Evolutionary conservation across 2,329 filamentous ascomycete species (phyloP).

Genomic region (Macrophomina phaseolina): DNA sequence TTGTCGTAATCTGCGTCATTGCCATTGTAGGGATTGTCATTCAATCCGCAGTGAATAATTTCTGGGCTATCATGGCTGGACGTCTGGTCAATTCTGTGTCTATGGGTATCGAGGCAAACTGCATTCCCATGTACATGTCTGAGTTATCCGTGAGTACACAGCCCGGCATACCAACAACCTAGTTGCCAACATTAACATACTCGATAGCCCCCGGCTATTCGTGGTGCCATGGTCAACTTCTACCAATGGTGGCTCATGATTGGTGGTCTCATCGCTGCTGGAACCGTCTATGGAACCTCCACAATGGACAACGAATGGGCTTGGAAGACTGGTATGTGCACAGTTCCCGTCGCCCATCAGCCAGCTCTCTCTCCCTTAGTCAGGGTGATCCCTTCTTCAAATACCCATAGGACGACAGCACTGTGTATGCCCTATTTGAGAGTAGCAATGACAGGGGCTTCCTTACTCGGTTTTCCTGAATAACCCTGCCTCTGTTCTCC

Average conservation of each 20-base stretch:
- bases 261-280: slow-evolving; percentile 5
- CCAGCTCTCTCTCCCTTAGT: no score
- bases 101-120: slow-evolving; percentile 3
- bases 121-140: slow-evolving; percentile 11
- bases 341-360: no score
- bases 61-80: slow-evolving; percentile 12
- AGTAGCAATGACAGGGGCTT: no score
- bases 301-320: slow-evolving; percentile 7
- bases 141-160: slow-evolving; percentile 2
- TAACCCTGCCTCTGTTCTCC: no score
- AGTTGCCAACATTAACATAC: background rate
- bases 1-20: background rate
- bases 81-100: background rate
- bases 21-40: slow-evolving; percentile 10
- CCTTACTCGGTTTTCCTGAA: no score
- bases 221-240: slow-evolving; percentile 16
- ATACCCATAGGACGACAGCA: no score
- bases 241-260: slow-evolving; percentile 19
- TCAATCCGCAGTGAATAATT: background rate
- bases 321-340: slow-evolving; percentile 8
- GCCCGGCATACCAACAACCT: background rate
- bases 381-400: no score
- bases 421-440: no score
- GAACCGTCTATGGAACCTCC: slow-evolving; percentile 14
- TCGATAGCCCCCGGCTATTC: background rate